A percentile compares a stretch with the other conserved stretches of the same genome.
Conservation (phyloP, 2,329 filamentous ascomycete species). For the Stenocarpella maydis region DNA sequence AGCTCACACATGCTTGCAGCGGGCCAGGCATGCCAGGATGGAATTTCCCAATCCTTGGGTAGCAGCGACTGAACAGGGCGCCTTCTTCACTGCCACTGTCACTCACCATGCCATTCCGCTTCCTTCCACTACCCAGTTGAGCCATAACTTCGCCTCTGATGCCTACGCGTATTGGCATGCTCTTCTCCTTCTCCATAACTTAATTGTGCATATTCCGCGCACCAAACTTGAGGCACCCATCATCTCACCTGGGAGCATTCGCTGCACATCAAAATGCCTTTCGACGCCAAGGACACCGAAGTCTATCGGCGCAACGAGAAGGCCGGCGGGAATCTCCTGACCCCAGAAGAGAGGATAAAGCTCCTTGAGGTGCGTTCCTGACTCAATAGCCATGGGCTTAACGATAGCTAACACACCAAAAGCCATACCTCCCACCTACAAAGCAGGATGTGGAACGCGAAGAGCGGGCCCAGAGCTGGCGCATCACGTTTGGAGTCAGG, state of each 20-base stretch:
- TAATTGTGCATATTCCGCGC: background rate
- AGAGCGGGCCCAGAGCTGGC: slow-evolving; percentile 33
- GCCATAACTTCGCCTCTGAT: slow-evolving; percentile 6
- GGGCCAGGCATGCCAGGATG: slow-evolving; percentile 1
- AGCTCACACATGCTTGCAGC: slow-evolving; percentile 25
- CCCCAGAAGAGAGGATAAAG: slow-evolving; percentile 53
- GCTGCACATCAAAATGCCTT: slow-evolving; percentile 46
- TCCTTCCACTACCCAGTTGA: background rate
- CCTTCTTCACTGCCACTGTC: slow-evolving; percentile 22
- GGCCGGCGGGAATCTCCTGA: slow-evolving; percentile 51
- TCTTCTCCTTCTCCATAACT: background rate
- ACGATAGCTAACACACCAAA: slow-evolving; percentile 41
- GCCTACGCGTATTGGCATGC: too few relatives aligned
- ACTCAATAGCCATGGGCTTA: slow-evolving; percentile 23
- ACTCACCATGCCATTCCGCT: slow-evolving; percentile 16
- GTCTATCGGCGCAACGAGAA: slow-evolving; percentile 56
- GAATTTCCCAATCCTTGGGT: slow-evolving; percentile 25
- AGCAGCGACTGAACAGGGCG: background rate
- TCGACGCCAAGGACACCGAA: slow-evolving; percentile 47
- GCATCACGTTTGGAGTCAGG: slow-evolving; percentile 59
- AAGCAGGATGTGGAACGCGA: slow-evolving; percentile 43
- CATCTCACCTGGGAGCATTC: background rate
- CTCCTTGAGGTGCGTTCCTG: slow-evolving; percentile 51
- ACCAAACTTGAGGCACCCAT: background rate
- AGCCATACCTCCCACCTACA: slow-evolving; percentile 49